Base-by-base conservation (phyloP, 1,284 basidiomycete genomes). In the Testicularia cyperi region DNA sequence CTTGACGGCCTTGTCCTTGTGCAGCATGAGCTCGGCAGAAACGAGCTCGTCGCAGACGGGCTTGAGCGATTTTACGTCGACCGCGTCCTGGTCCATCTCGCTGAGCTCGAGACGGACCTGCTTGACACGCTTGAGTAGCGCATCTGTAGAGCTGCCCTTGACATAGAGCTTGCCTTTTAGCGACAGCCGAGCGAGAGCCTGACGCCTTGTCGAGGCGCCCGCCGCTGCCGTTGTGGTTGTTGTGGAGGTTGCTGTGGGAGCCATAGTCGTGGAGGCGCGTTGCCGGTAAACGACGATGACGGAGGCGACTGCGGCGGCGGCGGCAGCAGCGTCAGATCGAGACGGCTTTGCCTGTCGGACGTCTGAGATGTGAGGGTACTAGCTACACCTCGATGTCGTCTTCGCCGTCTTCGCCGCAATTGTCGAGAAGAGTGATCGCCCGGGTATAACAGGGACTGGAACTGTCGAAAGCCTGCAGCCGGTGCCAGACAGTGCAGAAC, bases 1-100 rank as follows among this genome's bases (percentile, higher is more conserved):
- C 77, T 92, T 95, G 65, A 98, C 90, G 16, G 90, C 91, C 34
- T 84, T 84, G 79, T 97, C 92, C 78, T 90, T 94, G 65, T 98
- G 92, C 22, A 92, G 83, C 31, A 96, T 82, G 28, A 98, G 84
- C 2, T 86, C 83, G 1, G 83, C 83, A 70, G 82, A 82, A 62
- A 94, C 84, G 70, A 98, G 85, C 68, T 95, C 88, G 43, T 86
- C 85, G 56, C 86, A 84, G 22, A 87, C 84, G 16, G 79, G 76
- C 39, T 82, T 78, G 37, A 99, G 83, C 0, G 89, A 88, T 47
- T 77, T 74, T 26, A 83, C 81, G 68, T 94, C 90, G 70, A 90
- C 84, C 24, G 79, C 78, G 63, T 96, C 94, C 78, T 97, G 94
- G 72, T 95, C 92, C 68, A 92, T 82, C 7, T 82, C 83, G 14